Evolutionary conservation across 768 basidiomycete genomes (phyloP), one percentile per base, ranked within the genome.

Genomic region (Boletus reticuloceps): DNA sequence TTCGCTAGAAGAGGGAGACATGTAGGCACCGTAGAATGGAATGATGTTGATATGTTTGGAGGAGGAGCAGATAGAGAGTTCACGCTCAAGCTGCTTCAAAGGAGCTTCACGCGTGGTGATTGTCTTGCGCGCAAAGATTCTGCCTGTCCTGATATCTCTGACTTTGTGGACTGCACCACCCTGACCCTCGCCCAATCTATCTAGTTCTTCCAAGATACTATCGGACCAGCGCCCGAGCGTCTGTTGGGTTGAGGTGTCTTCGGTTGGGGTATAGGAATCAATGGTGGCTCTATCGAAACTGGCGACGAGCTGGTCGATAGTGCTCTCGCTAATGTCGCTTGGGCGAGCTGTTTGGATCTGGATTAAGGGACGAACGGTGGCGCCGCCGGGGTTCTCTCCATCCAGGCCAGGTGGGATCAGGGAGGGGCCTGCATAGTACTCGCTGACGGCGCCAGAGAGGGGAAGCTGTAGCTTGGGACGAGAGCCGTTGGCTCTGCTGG

Each of bases 131-230:
- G 97, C 97, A 83, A 97, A 87, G 63, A 94, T 81, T 69, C 78
- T 76, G 34, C 83, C 84, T 1, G 85, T 91, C 51, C 88, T 86
- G 66, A 79, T 86, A 71, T 97, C 92, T 69, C 78, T 83, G 45
- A 98, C 95, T 73, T 93, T 94, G 71, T 96, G 87, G 12, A 99
- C 97, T 9, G 94, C 94, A 44, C 97, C 97, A 44, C 95, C 94
- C 52, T 94, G 93, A 40, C 97, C 97, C 66, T 98, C 94, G 19
- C 97, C 97, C 3, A 99, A 77, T 51, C 91, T 83, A 14, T 75
- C 70, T 10, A 94, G 59, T 60, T 91, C 89, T 61, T 94, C 89
- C 53, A 98, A 78, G 53, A 84, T 67, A 52, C 82, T 82, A 68
- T 93, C 90, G 9, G 82, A 79, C 79, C 82, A 91, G 53, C 81